Evolutionary conservation across 768 basidiomycete species (phyloP).

Genomic region (Tricholoma flavovirens): DNA sequence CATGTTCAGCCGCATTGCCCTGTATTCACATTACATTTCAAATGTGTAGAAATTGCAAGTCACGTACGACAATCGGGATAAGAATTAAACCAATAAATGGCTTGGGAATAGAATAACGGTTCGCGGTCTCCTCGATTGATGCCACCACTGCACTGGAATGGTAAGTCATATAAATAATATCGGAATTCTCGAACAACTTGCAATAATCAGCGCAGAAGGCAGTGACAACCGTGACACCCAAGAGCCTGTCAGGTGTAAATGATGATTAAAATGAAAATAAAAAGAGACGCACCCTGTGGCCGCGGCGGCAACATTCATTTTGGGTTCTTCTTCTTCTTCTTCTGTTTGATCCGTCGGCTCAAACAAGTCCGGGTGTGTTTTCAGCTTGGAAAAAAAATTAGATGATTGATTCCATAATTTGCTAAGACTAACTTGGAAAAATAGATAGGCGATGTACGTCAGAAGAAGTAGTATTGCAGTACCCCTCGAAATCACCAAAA

Average conservation of each 20-base stretch:
- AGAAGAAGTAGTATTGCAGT: conserved; percentile 70
- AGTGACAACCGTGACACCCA: conserved; percentile 73
- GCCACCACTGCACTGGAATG: conserved; percentile 73
- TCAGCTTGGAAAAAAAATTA: conserved; percentile 41
- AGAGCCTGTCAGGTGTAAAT: conserved; percentile 38
- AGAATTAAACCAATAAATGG: conserved; percentile 83
- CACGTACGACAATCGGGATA: conserved; percentile 76
- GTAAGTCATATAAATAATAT: conserved; percentile 18
- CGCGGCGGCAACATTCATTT: conserved; percentile 72
- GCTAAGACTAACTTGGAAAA: conserved; percentile 57
- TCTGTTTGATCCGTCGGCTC: conserved; percentile 22
- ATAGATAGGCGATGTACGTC: conserved; percentile 70
- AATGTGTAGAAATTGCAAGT: background rate
- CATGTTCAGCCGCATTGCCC: conserved; percentile 85
- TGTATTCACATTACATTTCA: conserved; percentile 15
- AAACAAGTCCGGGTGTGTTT: conserved; percentile 66
- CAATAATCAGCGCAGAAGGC: conserved; percentile 87
- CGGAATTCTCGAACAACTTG: conserved; percentile 29
- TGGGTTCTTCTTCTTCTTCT: conserved; percentile 36
- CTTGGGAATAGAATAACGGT: conserved; percentile 75
- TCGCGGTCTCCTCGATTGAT: conserved; percentile 88
- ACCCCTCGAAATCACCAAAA: conserved; percentile 73
- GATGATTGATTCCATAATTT: background rate
- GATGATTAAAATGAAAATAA: background rate
- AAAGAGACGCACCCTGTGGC: conserved; percentile 41